A percentile compares a stretch with the other conserved stretches of the same genome.
These are phyloP conservation scores for Bidens hawaiensis DNA, from an alignment of 140 eudicot genomes.

Conservation along the genomic window DNA sequence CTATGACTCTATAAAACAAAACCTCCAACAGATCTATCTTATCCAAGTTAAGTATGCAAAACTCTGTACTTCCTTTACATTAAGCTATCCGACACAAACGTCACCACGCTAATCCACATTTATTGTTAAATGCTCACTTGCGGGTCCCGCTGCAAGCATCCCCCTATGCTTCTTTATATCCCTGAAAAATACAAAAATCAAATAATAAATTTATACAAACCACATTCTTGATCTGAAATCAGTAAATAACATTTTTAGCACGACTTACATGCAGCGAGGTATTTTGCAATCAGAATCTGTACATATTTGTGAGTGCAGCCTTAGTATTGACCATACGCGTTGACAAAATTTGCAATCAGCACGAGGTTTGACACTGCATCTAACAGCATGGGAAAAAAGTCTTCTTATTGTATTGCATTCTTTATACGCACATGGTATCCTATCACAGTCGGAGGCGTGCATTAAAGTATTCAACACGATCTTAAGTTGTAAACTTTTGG, in stretches of 20 bases:
- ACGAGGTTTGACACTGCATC: constrained; percentile 27
- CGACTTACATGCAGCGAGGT: constrained; percentile 63
- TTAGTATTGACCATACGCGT: constrained; percentile 37
- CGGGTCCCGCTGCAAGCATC: constrained; percentile 7
- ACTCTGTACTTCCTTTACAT: constrained; percentile 27
- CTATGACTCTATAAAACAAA: constrained; percentile 25
- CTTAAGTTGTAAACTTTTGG: constrained; percentile 24
- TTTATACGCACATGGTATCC: constrained; percentile 36
- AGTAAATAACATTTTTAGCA: constrained; percentile 8
- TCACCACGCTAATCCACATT: not conserved
- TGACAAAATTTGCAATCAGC: constrained; percentile 44
- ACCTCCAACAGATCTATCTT: constrained; percentile 20
- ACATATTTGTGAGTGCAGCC: constrained; percentile 43
- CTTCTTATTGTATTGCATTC: constrained; percentile 33
- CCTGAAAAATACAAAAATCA: constrained; percentile 19
- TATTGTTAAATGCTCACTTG: constrained; percentile 6
- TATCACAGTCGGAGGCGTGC: constrained; percentile 52
- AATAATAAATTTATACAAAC: not conserved
- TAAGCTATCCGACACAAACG: constrained; percentile 9
- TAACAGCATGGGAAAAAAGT: constrained; percentile 43
- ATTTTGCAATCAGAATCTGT: constrained; percentile 42
- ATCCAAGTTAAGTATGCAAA: constrained; percentile 34
- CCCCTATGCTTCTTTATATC: constrained; percentile 37
- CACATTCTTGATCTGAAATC: not conserved
- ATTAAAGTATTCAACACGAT: constrained; percentile 35